phyloP scores from a whole-genome alignment of 495 filamentous ascomycete species.

The Xylaria palmicola region DNA sequence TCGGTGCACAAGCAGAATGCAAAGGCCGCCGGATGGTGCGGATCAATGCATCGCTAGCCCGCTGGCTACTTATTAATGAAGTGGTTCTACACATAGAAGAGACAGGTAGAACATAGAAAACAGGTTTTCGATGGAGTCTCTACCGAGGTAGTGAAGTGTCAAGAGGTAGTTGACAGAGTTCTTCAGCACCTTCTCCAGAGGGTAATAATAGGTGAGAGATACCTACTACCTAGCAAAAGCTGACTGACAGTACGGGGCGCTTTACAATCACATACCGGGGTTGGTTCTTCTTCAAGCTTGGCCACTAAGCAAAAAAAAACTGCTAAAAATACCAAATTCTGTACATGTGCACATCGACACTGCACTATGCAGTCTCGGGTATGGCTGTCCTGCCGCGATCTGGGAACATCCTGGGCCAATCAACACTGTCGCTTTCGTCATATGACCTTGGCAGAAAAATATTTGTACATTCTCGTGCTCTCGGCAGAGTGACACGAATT shows the following conservation, averaged over 20 bases:
- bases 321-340: conserved; percentile 8
- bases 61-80: too few species aligned
- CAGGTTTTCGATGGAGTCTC: too few species aligned
- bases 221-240: too few species aligned
- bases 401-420: conserved; percentile 6
- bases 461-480: too few species aligned
- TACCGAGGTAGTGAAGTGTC: too few species aligned
- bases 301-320: not conserved
- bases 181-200: not conserved
- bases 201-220: too few species aligned
- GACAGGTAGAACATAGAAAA: not conserved
- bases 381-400: conserved; percentile 11
- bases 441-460: too few species aligned
- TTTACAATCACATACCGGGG: not conserved
- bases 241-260: too few species aligned
- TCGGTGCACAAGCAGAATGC: conserved; percentile 1
- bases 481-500: too few species aligned
- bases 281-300: not conserved
- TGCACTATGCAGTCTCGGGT: not conserved
- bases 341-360: not conserved
- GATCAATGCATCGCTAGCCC: too few species aligned
- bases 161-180: too few species aligned
- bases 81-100: not conserved
- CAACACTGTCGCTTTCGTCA: conserved; percentile 1
- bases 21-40: not conserved